Evolutionary conservation across 1,284 basidiomycete genomes (phyloP).

Genomic region (Malassezia dermatis): DNA sequence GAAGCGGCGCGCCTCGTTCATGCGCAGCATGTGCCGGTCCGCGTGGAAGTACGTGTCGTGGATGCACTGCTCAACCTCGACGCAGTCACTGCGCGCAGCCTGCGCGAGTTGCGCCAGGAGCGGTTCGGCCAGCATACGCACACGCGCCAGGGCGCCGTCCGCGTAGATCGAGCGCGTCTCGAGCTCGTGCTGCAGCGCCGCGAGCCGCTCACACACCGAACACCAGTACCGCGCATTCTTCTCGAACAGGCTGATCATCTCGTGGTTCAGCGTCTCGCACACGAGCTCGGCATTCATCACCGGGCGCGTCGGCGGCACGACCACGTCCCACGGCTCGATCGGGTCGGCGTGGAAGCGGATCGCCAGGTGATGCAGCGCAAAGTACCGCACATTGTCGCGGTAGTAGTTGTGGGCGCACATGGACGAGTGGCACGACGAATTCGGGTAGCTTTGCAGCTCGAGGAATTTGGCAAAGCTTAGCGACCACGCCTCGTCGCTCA

Average conservation of each 20-base stretch:
- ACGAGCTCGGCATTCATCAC: constrained; percentile 73
- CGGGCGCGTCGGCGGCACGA: constrained; percentile 78
- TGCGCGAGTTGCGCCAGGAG: constrained; percentile 24
- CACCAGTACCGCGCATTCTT: constrained; percentile 60
- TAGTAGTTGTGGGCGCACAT: constrained; percentile 88
- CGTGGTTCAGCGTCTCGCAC: constrained; percentile 75
- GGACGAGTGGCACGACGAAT: constrained; percentile 63
- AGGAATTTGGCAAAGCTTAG: constrained; percentile 89
- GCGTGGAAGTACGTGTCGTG: constrained; percentile 54
- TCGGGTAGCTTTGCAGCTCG: constrained; percentile 82
- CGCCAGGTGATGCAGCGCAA: constrained; percentile 61
- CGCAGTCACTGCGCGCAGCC: constrained; percentile 31
- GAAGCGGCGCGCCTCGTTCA: constrained; percentile 75
- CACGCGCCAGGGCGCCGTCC: constrained; percentile 19
- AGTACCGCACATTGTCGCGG: constrained; percentile 83
- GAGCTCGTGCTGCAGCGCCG: constrained; percentile 50
- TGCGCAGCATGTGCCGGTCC: constrained; percentile 67
- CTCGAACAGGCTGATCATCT: constrained; percentile 66
- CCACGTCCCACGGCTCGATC: constrained; percentile 66
- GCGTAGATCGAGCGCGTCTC: neutral
- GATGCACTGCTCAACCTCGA: constrained; percentile 65
- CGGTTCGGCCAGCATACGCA: constrained; percentile 23
- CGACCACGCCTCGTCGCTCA: constrained; percentile 83
- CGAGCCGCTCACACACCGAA: constrained; percentile 52
- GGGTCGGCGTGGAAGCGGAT: constrained; percentile 81